Base-by-base conservation (phyloP, 2,329 filamentous ascomycete genomes). In the Aspergillus sp. region DNA sequence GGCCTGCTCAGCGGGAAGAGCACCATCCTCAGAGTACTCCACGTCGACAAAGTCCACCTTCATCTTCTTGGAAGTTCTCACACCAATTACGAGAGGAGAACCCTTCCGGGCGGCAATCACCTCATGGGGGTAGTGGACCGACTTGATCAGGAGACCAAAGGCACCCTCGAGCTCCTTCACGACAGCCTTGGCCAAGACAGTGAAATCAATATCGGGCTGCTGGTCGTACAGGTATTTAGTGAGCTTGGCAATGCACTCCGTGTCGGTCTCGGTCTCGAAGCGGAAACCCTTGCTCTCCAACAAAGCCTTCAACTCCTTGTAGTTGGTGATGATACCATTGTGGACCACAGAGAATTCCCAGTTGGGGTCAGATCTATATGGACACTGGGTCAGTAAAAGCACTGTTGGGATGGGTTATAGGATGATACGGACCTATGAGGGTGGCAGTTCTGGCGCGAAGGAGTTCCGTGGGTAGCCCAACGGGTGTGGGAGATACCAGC, bases 271-370 rank as follows among this genome's bases (percentile, higher is more conserved):
- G 48, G 94, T 99, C 86, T 99, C 94, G 73, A 99, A 99, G 70
- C 87, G 88, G 86, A 96, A 95, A 71, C 94, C 94, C 84, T 97
- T 99, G 81, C 82, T 83, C 78, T 88, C 84, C 64, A 99, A 83
- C 59, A 99, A 86, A 58, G 88, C 90, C 85, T 93, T 96, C 67
- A 99, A 81, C 79, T 99, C 94, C 83, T 99, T 99, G 85, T 99
- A 99, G 84, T 99, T 99, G 80, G 94, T 99, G 78, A 99, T 99
- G 82, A 99, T 99, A 71, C 94, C 94, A 78, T 99, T 99, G 87
- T 99, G 94, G 56, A 97, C 94, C 66, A 99, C 87, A 61, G 90
- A 83, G 76, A 99, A 99, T 78, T 99, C 89, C 91, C 93, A 99
- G 68, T 79, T 89, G 65, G 88, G 85, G 75, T 99, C 94, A 61